These are phyloP conservation scores for Falciphora oryzae DNA, from an alignment of 2,329 filamentous ascomycete species.

Conservation along the genomic window DNA sequence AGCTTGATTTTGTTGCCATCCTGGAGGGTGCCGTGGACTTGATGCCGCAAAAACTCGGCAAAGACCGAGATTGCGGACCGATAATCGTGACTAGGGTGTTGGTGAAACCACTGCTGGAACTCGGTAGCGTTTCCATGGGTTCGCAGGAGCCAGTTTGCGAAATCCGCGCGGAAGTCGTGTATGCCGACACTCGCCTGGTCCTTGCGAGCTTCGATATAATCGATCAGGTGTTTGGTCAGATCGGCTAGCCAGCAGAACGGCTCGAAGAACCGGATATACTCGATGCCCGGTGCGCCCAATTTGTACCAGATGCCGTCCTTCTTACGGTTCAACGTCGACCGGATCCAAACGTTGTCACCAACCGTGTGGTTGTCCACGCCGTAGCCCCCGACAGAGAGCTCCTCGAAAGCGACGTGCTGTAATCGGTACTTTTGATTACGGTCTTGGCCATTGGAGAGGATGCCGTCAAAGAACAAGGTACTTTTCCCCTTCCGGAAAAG, in stretches of 20 bases:
- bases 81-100: conserved; percentile 52
- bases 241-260: conserved; percentile 67
- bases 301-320: conserved; percentile 53
- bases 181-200: conserved; percentile 38
- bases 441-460: conserved; percentile 40
- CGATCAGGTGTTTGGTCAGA: conserved; percentile 65
- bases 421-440: conserved; percentile 39
- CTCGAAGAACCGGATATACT: conserved; percentile 57
- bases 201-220: conserved; percentile 45
- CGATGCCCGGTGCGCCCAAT: conserved; percentile 46
- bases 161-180: conserved; percentile 49
- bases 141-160: conserved; percentile 49
- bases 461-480: conserved; percentile 54
- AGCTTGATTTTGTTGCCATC: conserved; percentile 30
- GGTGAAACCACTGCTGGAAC: conserved; percentile 50
- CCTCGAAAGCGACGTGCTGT: conserved; percentile 46
- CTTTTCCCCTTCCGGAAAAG: conserved; percentile 31
- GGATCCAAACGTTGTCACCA: conserved; percentile 56
- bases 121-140: conserved; percentile 34
- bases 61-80: conserved; percentile 55
- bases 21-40: conserved; percentile 46
- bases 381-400: conserved; percentile 63
- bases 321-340: conserved; percentile 40
- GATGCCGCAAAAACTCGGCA: conserved; percentile 58
- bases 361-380: conserved; percentile 42